Evolutionary conservation across 192 early-diverging fungal species (phyloP), one percentile per base, ranked within the genome.

Genomic region (Entomortierella parvispora): DNA sequence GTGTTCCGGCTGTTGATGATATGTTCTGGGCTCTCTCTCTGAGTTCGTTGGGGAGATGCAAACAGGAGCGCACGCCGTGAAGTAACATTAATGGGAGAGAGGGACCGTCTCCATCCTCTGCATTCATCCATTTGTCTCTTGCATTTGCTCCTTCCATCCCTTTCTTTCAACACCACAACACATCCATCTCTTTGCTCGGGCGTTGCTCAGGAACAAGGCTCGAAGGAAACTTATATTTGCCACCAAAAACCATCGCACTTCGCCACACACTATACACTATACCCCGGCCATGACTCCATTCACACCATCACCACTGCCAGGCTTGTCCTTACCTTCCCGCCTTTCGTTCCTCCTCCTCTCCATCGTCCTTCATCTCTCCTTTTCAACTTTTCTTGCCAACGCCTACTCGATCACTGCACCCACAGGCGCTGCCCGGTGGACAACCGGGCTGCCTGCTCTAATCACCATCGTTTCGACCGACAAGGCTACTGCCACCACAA

Each of bases 371-470:
- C 33, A 54, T 20, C 50, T 59, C 18, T 33, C 58, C 28, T 48
- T 59, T 22, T 47, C 57, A 3, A 25, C 46, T 4, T n/a, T 33
- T 3, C 22, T 23, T 9, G 71, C 57, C 5, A 63, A 10, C 15
- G 29, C 22, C 17, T 76, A 76, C 29, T 62, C 71, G 2, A 50
- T 67, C 33, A 7, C 10, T 12, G 51, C 64, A 10, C 71, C 71
- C 4, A 76, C 65, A 3, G 62, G 44, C 8, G 71, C 64, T 2
- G 67, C 71, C 4, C 71, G 64, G 8, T 76, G 71, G 71, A 34
- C 49, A 10, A 18, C 59, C 22, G 71, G 71, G 3, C 71, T 67
- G 32, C 32, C 33, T 3, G 71, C 64, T 0, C 50, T 55, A 23
- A 52, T 76, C 37, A 52, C 44, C 20, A 56, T 76, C 4, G 45